Evolutionary conservation across 257 asterid genomes (phyloP), one percentile per base, ranked within the genome.

Genomic region (Echium plantagineum): DNA sequence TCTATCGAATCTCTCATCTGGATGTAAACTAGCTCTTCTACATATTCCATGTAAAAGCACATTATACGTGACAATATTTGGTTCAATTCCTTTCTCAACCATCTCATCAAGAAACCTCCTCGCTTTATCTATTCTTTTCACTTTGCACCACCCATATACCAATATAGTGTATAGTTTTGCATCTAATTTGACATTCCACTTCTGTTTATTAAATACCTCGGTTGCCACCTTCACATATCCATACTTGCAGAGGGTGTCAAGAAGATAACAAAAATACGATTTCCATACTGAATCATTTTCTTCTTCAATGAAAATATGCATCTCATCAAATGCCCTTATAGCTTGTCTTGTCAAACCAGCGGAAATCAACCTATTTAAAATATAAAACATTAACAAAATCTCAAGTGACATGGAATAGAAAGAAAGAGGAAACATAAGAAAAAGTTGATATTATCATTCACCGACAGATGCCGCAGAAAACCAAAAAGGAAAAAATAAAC

Each of bases 131-230:
- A 70, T 66, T 63, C 61, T 85, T 68, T 89, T 86, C 54, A 80
- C 73, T 73, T 90, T 90, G 69, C 88, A 90, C 94, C 96, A 90
- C 62, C 97, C 97, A 19, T 83, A 87, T 7, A 90, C 83, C 77
- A 90, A 61, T 59, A 90, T 72, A 7, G 94, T 87, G 61, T 90
- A 90, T 52, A 90, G 13, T 67, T 80, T 87, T 0, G 74, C 69
- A 67, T 81, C 77, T n/a, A 71, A 60, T 42, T 83, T 80, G 26
- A 80, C 58, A 65, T 85, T 81, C 60, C 78, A 85, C 57, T 87
- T 90, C 71, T 83, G 90, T 69, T 84, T 87, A 32, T 87, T 85
- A 57, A 87, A 87, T 57, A 87, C 68, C 77, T 85, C 96, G 9
- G 81, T 87, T 1, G 97, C 95, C 57, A 87, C 83, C 71, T 83